Evolutionary conservation across 345 rosid species (phyloP).

Genomic region (Aegle marmelos): DNA sequence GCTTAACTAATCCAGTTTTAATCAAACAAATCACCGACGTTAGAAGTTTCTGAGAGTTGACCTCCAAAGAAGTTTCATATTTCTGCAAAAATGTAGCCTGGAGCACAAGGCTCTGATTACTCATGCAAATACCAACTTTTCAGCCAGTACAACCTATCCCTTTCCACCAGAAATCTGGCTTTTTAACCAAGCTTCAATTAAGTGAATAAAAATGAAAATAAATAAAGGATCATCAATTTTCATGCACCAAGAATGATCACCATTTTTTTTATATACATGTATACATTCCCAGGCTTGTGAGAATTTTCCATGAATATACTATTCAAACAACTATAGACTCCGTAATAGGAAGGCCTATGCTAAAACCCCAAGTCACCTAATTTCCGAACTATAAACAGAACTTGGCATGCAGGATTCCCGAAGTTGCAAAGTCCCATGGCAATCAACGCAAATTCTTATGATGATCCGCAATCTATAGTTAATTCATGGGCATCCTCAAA

Average conservation of each 20-base stretch:
- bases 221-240: conserved; percentile 3
- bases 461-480: not conserved
- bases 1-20: conserved; percentile 9
- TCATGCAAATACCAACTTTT: not conserved
- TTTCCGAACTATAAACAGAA: not conserved
- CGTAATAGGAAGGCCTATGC: not conserved
- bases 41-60: not conserved
- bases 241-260: not conserved
- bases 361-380: not conserved
- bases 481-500: not conserved
- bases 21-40: not conserved
- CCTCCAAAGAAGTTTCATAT: not conserved
- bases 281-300: not conserved
- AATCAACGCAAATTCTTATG: not conserved
- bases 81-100: not conserved
- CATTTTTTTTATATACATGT: not conserved
- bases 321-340: conserved; percentile 7
- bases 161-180: conserved; percentile 13
- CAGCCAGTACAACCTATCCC: conserved; percentile 4
- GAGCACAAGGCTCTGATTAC: not conserved
- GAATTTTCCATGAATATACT: not conserved
- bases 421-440: not conserved
- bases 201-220: not conserved
- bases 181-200: not conserved
- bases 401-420: not conserved